Conservation (phyloP, 345 rosid species). For the Reutealis trisperma region DNA sequence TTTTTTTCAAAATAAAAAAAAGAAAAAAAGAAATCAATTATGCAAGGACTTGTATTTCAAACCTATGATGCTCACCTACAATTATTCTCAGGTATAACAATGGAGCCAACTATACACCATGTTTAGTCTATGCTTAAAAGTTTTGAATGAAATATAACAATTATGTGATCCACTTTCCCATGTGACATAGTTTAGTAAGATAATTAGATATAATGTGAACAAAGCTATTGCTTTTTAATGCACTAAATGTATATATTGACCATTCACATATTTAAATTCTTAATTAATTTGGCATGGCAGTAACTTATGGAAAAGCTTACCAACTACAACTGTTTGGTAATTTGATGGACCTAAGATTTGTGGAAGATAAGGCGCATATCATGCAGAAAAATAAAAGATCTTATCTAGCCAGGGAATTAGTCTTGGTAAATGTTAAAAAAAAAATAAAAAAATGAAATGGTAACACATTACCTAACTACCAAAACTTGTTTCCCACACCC, state of each 20-base stretch:
- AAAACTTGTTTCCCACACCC: not conserved
- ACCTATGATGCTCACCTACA: too few species aligned
- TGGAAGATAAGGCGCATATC: not conserved
- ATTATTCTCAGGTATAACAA: too few species aligned
- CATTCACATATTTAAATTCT: not conserved
- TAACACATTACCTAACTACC: not conserved
- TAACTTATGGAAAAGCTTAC: not conserved
- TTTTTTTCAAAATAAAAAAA: too few species aligned
- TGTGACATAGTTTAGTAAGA: not conserved
- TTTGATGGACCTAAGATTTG: conserved; percentile 1
- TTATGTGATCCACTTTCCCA: too few species aligned
- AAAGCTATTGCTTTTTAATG: not conserved
- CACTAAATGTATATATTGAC: not conserved
- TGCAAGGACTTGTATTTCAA: too few species aligned
- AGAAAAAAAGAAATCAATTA: too few species aligned
- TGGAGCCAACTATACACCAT: too few species aligned
- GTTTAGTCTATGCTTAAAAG: too few species aligned
- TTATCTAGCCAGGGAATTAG: not conserved
- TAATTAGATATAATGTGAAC: not conserved
- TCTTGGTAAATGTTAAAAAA: too few species aligned
- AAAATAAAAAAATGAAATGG: not conserved
- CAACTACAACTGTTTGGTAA: not conserved
- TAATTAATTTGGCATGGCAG: not conserved
- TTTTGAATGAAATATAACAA: too few species aligned
- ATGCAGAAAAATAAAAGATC: not conserved